Conservation (phyloP, 441 rosid genomes). For the Isatis lusitanica region DNA sequence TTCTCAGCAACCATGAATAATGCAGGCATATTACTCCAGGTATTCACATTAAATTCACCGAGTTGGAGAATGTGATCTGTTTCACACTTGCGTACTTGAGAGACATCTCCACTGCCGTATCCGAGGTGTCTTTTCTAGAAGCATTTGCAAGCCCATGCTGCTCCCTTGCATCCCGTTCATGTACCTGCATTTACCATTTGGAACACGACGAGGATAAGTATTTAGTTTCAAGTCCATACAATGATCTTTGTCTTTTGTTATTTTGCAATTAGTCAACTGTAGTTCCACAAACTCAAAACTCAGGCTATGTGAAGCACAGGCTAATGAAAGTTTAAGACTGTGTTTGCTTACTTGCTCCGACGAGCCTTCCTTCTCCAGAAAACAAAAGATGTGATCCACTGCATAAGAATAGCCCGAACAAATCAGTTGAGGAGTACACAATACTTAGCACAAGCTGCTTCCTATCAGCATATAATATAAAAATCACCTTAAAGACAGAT, state of each 20-base stretch:
- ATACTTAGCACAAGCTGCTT: constrained; percentile 9
- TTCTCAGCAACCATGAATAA: constrained; percentile 23
- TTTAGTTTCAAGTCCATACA: background rate
- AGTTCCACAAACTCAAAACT: background rate
- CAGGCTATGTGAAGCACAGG: constrained; percentile 6
- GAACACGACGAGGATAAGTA: background rate
- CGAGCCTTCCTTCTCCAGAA: constrained; percentile 82
- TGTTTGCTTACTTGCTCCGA: constrained; percentile 76
- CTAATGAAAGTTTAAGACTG: background rate
- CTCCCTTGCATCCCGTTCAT: constrained; percentile 56
- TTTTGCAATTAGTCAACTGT: background rate
- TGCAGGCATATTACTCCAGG: background rate
- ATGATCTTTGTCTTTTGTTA: background rate
- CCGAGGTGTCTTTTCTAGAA: constrained; percentile 70
- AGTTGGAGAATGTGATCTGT: background rate
- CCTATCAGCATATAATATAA: background rate
- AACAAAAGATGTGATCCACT: constrained; percentile 75
- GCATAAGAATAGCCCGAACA: constrained; percentile 30
- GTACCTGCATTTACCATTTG: constrained; percentile 51
- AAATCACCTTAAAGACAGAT: constrained; percentile 72
- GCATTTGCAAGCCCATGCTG: constrained; percentile 73
- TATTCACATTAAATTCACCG: constrained; percentile 30
- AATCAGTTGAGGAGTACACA: background rate
- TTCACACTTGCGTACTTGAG: constrained; percentile 68
- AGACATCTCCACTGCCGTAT: constrained; percentile 85